These are phyloP conservation scores for Anthostomella pinea DNA, from an alignment of 2,329 filamentous ascomycete species.

Conservation along the genomic window DNA sequence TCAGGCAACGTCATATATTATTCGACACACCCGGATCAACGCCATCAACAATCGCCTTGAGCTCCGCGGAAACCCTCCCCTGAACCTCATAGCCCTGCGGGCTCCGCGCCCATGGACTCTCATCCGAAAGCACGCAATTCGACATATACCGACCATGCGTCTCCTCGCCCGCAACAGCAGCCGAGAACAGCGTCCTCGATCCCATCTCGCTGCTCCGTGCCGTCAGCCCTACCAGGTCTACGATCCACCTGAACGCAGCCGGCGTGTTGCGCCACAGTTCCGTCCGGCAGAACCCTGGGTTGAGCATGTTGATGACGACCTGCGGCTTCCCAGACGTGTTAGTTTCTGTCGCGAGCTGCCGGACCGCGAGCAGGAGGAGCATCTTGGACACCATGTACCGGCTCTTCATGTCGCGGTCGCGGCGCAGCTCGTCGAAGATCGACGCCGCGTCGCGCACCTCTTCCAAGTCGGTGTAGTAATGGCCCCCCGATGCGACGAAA, in stretches of 20 bases:
- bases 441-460: slow-evolving; percentile 22
- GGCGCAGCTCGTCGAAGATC: slow-evolving; percentile 5
- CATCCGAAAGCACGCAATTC: slow-evolving; percentile 10
- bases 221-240: slow-evolving; percentile 10
- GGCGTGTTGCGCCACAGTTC: slow-evolving; percentile 35
- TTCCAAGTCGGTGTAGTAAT: slow-evolving; percentile 24
- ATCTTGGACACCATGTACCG: slow-evolving; percentile 34
- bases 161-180: slow-evolving; percentile 35
- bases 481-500: slow-evolving; percentile 40
- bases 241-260: slow-evolving; percentile 27
- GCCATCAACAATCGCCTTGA: slow-evolving; percentile 40
- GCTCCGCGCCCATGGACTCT: slow-evolving; percentile 1
- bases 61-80: slow-evolving; percentile 39
- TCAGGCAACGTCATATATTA: no score
- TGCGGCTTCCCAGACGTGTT: no score
- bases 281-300: slow-evolving; percentile 32
- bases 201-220: slow-evolving; percentile 39
- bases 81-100: slow-evolving; percentile 2
- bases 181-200: slow-evolving; percentile 37
- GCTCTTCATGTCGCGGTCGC: slow-evolving; percentile 24
- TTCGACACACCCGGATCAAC: no score
- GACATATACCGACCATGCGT: slow-evolving; percentile 42
- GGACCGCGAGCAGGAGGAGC: slow-evolving; percentile 29
- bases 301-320: slow-evolving; percentile 3
- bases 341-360: slow-evolving; percentile 35